These are phyloP conservation scores for Viola odorata DNA, from an alignment of 345 rosid species.

Conservation along the genomic window DNA sequence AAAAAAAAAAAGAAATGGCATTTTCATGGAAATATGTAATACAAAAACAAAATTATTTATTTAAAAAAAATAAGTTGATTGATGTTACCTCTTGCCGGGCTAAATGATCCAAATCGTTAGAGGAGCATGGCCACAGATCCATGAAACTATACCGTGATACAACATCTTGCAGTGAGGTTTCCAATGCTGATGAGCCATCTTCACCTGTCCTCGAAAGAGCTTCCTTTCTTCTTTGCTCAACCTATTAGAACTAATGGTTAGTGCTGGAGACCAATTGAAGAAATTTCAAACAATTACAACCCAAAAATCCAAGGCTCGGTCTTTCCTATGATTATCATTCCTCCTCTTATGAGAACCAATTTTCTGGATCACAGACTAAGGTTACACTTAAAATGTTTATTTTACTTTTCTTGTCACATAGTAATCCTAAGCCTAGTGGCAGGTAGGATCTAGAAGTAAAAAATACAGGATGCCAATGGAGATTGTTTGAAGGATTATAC, in stretches of 20 bases:
- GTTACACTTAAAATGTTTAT: no score
- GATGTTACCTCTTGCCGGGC: constrained; percentile 79
- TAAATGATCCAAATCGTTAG: constrained; percentile 78
- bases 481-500: neutral
- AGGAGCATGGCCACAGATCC: constrained; percentile 94
- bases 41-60: neutral
- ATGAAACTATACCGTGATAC: constrained; percentile 80
- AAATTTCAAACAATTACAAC: neutral
- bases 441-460: neutral
- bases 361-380: neutral
- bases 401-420: neutral
- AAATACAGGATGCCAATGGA: neutral
- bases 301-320: no score
- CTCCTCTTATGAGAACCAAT: neutral
- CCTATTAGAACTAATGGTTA: constrained; percentile 34
- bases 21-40: neutral
- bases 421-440: neutral
- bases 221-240: constrained; percentile 94
- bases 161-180: constrained; percentile 70
- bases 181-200: constrained; percentile 55
- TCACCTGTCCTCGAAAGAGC: constrained; percentile 68
- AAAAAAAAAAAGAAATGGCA: neutral
- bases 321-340: no score
- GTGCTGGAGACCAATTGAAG: constrained; percentile 1
- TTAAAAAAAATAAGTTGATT: neutral